These are phyloP conservation scores for Saprolegnia diclina DNA, from an alignment of 352 stramenopile genomes.

Conservation along the genomic window DNA sequence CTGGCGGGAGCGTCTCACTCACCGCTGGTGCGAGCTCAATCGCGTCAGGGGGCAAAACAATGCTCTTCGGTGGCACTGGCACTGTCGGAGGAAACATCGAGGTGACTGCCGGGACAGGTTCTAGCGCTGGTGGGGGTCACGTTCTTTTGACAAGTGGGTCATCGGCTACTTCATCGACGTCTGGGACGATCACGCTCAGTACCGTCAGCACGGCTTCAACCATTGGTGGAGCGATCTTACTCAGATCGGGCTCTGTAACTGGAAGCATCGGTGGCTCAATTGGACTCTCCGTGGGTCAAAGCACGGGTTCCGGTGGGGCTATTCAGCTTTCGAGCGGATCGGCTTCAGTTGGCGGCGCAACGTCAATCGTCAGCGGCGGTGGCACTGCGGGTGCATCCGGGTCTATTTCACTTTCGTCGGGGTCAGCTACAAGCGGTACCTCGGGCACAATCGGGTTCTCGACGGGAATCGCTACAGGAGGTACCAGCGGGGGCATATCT, in stretches of 20 bases:
- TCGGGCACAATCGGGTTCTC: neutral
- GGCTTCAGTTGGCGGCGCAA: constrained; percentile 3
- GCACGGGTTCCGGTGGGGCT: too few relatives aligned
- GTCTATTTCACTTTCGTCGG: neutral
- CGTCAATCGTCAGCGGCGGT: constrained; percentile 24
- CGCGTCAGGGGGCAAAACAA: neutral
- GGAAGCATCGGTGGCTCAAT: too few relatives aligned
- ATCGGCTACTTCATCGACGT: too few relatives aligned
- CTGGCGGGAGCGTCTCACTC: constrained; percentile 14
- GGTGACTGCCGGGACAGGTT: neutral
- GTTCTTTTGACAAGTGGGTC: constrained; percentile 26
- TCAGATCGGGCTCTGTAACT: too few relatives aligned
- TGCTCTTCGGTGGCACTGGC: constrained; percentile 16
- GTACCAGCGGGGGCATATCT: constrained; percentile 28
- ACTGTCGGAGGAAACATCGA: constrained; percentile 17
- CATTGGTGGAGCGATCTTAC: too few relatives aligned
- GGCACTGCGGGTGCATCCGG: constrained; percentile 14
- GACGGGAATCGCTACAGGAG: constrained; percentile 1
- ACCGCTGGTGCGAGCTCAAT: constrained; percentile 9
- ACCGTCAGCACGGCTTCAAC: too few relatives aligned
- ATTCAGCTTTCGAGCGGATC: too few relatives aligned
- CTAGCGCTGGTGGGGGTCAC: constrained; percentile 14
- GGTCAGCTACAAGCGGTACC: neutral
- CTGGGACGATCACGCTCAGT: too few relatives aligned
- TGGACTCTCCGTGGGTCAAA: too few relatives aligned